Percentiles rank a stretch among this genome's conserved stretches.
Evolutionary conservation across 805 yeast genomes (phyloP).

Genomic region (Hanseniaspora osmophila): DNA sequence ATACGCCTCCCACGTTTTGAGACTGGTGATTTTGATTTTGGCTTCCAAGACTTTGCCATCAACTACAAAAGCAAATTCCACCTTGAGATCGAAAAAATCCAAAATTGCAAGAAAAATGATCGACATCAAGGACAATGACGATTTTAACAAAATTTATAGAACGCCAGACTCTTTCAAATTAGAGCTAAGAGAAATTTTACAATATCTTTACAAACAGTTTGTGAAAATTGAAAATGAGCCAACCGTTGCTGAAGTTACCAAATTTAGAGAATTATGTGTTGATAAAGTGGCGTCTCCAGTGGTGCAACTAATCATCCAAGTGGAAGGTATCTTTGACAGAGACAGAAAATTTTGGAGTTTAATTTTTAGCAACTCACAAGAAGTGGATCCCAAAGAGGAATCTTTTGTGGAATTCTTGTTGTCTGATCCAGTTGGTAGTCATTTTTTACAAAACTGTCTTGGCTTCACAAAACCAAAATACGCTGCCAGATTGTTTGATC

Average conservation of each 20-base stretch:
- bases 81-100: conserved; percentile 68
- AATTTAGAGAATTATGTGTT: conserved; percentile 60
- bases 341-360: conserved; percentile 59
- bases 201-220: conserved; percentile 24
- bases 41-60: conserved; percentile 73
- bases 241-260: conserved; percentile 25
- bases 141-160: conserved; percentile 51
- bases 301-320: conserved; percentile 57
- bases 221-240: conserved; percentile 17
- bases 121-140: conserved; percentile 67
- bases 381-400: conserved; percentile 46
- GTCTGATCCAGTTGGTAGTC: conserved; percentile 86
- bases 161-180: conserved; percentile 56
- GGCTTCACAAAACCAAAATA: conserved; percentile 52
- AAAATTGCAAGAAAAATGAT: conserved; percentile 89
- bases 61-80: conserved; percentile 49
- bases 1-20: conserved; percentile 79
- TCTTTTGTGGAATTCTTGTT: conserved; percentile 73
- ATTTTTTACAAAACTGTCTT: conserved; percentile 65
- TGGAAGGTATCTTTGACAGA: conserved; percentile 69
- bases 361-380: conserved; percentile 40
- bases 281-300: conserved; percentile 82
- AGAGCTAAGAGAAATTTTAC: conserved; percentile 38
- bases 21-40: conserved; percentile 55
- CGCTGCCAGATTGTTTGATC: conserved; percentile 52